Evolutionary conservation across 2,329 filamentous ascomycete species (phyloP).

Genomic region (Aspergillus sclerotialis): DNA sequence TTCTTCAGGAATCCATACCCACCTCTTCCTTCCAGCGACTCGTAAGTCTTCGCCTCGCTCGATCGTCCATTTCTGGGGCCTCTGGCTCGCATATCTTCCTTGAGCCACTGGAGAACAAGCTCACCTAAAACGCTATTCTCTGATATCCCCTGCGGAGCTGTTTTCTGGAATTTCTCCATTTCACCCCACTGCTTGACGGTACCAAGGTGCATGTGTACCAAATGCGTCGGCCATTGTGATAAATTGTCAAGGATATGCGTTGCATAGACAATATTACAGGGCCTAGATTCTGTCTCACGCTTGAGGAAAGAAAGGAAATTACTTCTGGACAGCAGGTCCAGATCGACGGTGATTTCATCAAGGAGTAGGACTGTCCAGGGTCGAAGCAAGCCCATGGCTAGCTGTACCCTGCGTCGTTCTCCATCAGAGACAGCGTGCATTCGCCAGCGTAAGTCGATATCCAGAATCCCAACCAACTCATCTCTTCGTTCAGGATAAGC

Average conservation of each 20-base stretch:
- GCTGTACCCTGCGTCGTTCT: constrained; percentile 81
- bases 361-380: constrained; percentile 88
- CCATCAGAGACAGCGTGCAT: constrained; percentile 96
- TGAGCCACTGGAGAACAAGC: constrained; percentile 81
- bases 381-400: constrained; percentile 88
- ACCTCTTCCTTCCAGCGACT: constrained; percentile 51
- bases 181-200: constrained; percentile 78
- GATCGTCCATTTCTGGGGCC: constrained; percentile 65
- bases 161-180: constrained; percentile 61
- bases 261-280: constrained; percentile 92
- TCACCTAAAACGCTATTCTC: constrained; percentile 84
- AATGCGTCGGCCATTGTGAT: constrained; percentile 87
- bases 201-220: constrained; percentile 92
- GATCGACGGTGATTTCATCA: constrained; percentile 94
- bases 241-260: constrained; percentile 97
- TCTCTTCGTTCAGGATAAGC: constrained; percentile 74
- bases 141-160: constrained; percentile 40
- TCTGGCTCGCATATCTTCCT: constrained; percentile 68
- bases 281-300: constrained; percentile 70
- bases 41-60: constrained; percentile 45
- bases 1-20: constrained; percentile 56
- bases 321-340: constrained; percentile 77
- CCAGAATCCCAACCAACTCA: constrained; percentile 78
- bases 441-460: constrained; percentile 86
- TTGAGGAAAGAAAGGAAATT: constrained; percentile 84